These are phyloP conservation scores for Penicillium antarcticum DNA, from an alignment of 495 filamentous ascomycete genomes.

Conservation along the genomic window DNA sequence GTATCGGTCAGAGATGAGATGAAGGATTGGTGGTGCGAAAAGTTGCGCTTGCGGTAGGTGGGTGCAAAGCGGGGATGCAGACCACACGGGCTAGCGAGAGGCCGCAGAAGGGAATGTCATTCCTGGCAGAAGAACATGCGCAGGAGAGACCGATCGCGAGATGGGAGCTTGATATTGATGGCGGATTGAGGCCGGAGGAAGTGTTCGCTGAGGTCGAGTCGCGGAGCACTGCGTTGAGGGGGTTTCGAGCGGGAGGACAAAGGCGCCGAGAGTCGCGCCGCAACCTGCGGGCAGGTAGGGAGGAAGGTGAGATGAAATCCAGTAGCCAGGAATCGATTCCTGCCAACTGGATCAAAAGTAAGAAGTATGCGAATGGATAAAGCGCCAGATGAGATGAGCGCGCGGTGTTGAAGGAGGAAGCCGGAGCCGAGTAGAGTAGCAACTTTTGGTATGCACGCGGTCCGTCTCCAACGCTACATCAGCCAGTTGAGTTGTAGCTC, in stretches of 20 bases:
- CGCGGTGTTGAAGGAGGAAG: slow-evolving; percentile 20
- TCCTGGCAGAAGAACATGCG: slow-evolving; percentile 38
- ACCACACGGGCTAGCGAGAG: slow-evolving; percentile 49
- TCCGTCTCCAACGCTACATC: slow-evolving; percentile 8
- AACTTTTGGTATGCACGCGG: slow-evolving; percentile 23
- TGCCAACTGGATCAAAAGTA: slow-evolving; percentile 17
- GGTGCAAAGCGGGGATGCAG: slow-evolving; percentile 47
- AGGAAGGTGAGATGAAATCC: slow-evolving; percentile 13
- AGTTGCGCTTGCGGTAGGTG: slow-evolving; percentile 40
- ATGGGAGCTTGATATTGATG: slow-evolving; percentile 16
- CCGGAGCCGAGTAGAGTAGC: slow-evolving; percentile 15
- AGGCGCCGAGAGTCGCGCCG: slow-evolving; percentile 37
- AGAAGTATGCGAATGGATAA: slow-evolving; percentile 17
- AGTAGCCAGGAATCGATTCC: slow-evolving; percentile 22
- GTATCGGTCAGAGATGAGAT: slow-evolving; percentile 7
- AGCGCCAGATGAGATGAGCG: slow-evolving; percentile 16
- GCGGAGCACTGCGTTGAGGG: slow-evolving; percentile 38
- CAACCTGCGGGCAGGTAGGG: slow-evolving; percentile 27
- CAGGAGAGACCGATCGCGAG: slow-evolving; percentile 24
- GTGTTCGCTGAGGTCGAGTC: slow-evolving; percentile 28
- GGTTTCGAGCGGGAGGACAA: slow-evolving; percentile 35
- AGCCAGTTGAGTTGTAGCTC: background rate
- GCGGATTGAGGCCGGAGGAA: slow-evolving; percentile 11
- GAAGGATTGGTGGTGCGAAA: slow-evolving; percentile 23
- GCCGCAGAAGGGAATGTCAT: slow-evolving; percentile 45